Conservation (phyloP, 2,329 filamentous ascomycete species). For the Blastomyces gilchristii region DNA sequence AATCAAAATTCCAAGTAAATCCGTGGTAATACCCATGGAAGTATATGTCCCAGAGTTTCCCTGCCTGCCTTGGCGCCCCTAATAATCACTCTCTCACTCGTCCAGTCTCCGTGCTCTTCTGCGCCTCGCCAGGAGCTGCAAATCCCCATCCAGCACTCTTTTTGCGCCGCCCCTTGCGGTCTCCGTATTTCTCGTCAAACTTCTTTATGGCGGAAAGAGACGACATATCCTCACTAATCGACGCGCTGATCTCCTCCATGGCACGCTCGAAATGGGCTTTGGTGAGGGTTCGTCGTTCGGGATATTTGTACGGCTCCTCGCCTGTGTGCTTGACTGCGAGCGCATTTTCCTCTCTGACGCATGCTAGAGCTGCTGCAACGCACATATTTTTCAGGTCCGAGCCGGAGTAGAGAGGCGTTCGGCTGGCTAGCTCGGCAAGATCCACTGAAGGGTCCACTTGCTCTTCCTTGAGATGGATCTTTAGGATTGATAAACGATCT, state of each 20-base stretch:
- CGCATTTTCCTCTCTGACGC: conserved; percentile 40
- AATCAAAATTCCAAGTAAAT: background rate
- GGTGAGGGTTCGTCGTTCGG: conserved; percentile 56
- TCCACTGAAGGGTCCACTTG: conserved; percentile 33
- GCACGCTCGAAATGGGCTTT: conserved; percentile 72
- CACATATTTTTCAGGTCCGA: conserved; percentile 45
- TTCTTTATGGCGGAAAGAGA: conserved; percentile 77
- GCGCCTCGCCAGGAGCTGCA: conserved; percentile 9
- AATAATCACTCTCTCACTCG: conserved; percentile 14
- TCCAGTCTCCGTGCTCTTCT: conserved; percentile 12
- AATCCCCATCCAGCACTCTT: conserved; percentile 47
- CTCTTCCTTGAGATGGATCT: conserved; percentile 42
- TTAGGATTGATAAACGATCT: conserved; percentile 39
- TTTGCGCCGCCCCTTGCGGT: conserved; percentile 57
- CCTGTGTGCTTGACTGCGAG: conserved; percentile 28
- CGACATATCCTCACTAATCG: conserved; percentile 88
- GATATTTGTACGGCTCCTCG: conserved; percentile 48
- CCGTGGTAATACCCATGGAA: background rate
- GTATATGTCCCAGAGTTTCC: background rate
- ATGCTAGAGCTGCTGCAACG: conserved; percentile 41
- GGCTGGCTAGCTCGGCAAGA: conserved; percentile 34
- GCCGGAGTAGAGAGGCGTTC: conserved; percentile 42
- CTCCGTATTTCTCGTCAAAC: conserved; percentile 92
- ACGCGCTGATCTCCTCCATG: conserved; percentile 78
- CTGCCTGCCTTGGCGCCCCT: background rate